A percentile compares a stretch with the other conserved stretches of the same genome.
phyloP scores from a whole-genome alignment of 257 asterid species.

The Solanum sejunctum region DNA sequence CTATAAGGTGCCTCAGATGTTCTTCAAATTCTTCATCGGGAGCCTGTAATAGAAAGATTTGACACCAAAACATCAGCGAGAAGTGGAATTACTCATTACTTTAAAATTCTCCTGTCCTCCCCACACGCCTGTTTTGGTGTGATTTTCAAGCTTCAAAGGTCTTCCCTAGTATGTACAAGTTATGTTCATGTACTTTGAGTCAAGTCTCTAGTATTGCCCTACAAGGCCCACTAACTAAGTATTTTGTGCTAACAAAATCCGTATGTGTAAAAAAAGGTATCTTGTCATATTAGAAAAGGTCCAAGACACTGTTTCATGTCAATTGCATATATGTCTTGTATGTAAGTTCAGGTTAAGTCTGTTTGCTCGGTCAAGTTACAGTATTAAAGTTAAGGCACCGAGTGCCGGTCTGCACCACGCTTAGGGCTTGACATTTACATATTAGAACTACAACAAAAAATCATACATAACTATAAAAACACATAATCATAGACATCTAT shows the following conservation, averaged over 20 bases:
- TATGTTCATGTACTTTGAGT: not conserved
- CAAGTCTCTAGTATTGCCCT: not conserved
- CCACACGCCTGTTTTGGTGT: not conserved
- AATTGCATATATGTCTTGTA: not conserved
- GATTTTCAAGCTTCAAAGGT: not conserved
- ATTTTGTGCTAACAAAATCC: not conserved
- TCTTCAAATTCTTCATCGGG: conserved; percentile 98
- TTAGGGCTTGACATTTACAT: not conserved
- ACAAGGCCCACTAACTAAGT: not conserved
- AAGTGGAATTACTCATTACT: not conserved
- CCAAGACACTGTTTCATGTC: not conserved
- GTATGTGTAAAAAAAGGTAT: not conserved
- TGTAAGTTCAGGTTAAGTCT: not conserved
- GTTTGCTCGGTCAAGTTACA: not conserved
- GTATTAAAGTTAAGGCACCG: not conserved
- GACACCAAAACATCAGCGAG: not conserved
- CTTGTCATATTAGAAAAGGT: not conserved
- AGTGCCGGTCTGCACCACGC: not conserved
- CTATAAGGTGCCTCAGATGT: conserved; percentile 65
- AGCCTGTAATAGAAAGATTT: conserved; percentile 34
- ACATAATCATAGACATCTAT: not conserved
- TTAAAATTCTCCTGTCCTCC: not conserved
- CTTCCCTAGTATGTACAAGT: not conserved
- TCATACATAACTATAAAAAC: not conserved
- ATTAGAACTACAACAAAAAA: not conserved